Conservation (phyloP, 768 basidiomycete species). For the Lactarius pseudohatsudake region DNA sequence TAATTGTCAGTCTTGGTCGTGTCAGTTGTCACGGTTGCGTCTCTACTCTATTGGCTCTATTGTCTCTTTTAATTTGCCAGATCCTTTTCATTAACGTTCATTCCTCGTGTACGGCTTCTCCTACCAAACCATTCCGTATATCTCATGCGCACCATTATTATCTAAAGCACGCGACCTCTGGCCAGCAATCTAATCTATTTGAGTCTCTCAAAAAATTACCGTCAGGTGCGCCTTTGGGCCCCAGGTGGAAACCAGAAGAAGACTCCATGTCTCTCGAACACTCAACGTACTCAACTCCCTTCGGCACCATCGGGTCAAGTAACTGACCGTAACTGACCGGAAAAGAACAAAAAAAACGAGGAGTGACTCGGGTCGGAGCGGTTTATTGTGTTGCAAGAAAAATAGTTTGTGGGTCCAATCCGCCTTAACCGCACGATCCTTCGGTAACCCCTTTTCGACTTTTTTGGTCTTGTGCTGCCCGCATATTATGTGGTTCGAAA, state of each 20-base stretch:
- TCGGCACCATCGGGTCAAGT: background rate
- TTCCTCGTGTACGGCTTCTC: background rate
- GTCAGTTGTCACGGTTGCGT: background rate
- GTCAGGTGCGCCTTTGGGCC: background rate
- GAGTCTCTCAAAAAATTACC: background rate
- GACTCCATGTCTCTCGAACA: background rate
- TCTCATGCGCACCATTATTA: background rate
- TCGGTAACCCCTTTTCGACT: conserved; percentile 1
- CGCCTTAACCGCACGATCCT: background rate
- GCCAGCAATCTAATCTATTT: background rate
- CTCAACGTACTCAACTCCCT: background rate
- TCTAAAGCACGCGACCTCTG: background rate
- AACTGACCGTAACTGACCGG: background rate
- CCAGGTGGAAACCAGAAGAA: background rate
- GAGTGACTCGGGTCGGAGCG: background rate
- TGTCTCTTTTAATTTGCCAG: background rate
- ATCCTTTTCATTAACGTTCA: background rate
- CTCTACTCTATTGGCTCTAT: conserved; percentile 3
- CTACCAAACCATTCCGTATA: background rate
- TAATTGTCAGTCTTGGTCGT: background rate
- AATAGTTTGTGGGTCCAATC: background rate
- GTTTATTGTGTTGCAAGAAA: background rate
- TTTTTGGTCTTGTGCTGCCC: background rate
- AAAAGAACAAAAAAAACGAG: background rate
- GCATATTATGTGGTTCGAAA: background rate